Percentiles rank a stretch among this genome's conserved stretches.
Conservation (phyloP, 2,329 filamentous ascomycete species). For the Colletotrichum gloeosporioides region DNA sequence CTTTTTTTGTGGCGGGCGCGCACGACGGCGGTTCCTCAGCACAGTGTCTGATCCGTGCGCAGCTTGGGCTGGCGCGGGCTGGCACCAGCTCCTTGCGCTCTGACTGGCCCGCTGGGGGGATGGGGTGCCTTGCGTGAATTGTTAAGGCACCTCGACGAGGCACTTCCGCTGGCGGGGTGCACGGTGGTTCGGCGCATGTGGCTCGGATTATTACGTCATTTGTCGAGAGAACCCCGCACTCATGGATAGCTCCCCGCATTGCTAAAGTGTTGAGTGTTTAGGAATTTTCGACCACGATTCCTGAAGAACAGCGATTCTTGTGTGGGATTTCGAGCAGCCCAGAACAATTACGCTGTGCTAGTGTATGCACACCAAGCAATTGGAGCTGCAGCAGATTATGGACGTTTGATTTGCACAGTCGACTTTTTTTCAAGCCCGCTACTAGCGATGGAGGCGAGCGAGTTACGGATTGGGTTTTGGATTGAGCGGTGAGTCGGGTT, state of each 20-base stretch:
- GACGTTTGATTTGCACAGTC: neutral
- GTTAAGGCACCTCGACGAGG: neutral
- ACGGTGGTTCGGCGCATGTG: neutral
- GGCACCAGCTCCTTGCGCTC: neutral
- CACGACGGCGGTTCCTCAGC: neutral
- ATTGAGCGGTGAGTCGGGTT: conserved; percentile 7
- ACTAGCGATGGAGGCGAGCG: conserved; percentile 5
- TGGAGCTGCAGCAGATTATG: neutral
- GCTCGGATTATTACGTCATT: conserved; percentile 12
- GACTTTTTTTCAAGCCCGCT: too few relatives aligned
- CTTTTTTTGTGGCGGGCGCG: neutral
- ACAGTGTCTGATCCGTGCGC: neutral
- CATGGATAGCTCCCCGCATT: neutral
- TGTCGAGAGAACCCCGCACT: conserved; percentile 1
- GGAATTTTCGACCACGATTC: neutral
- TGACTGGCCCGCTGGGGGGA: neutral
- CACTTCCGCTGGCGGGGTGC: neutral
- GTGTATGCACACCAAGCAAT: neutral
- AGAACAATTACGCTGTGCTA: neutral
- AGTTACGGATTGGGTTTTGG: conserved; percentile 8
- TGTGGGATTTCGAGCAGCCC: neutral
- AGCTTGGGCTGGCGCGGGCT: neutral
- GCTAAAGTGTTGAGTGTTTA: neutral
- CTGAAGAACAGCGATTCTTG: neutral
- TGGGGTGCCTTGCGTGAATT: neutral